Evolutionary conservation across 495 filamentous ascomycete genomes (phyloP).

Genomic region (Jackrogersella minutella): DNA sequence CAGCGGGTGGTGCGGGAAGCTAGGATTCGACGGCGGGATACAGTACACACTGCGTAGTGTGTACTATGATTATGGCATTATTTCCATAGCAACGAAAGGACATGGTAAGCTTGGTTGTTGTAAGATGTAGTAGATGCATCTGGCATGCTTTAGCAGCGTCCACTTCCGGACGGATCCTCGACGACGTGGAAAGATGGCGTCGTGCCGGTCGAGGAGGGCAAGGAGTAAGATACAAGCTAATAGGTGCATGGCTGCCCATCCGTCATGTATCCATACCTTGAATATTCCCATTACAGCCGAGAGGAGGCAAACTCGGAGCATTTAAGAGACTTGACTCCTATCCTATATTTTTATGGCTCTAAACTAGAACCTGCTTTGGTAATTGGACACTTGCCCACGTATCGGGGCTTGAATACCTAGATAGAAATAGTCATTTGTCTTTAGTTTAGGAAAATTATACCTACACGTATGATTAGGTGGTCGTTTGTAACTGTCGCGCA

Average conservation of each 20-base stretch:
- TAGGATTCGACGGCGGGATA: conserved; percentile 32
- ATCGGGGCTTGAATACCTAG: background rate
- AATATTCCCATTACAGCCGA: conserved; percentile 24
- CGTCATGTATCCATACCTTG: conserved; percentile 45
- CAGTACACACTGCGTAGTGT: background rate
- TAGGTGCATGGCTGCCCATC: conserved; percentile 47
- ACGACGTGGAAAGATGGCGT: conserved; percentile 44
- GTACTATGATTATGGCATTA: background rate
- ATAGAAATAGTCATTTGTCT: conserved; percentile 6
- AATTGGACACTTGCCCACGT: conserved; percentile 32
- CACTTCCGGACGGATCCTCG: conserved; percentile 36
- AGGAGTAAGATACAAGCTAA: conserved; percentile 47
- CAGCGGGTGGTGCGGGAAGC: conserved; percentile 39
- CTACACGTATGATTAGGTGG: too few relatives aligned
- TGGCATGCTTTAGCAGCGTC: conserved; percentile 38
- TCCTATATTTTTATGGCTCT: too few relatives aligned
- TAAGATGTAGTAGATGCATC: conserved; percentile 37
- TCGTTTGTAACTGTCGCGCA: conserved; percentile 26
- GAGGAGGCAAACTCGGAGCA: conserved; percentile 4
- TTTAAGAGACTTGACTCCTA: background rate
- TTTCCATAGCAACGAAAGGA: conserved; percentile 38
- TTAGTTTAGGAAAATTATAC: background rate
- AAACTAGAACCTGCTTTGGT: too few relatives aligned
- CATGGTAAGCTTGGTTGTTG: conserved; percentile 1
- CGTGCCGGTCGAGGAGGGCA: conserved; percentile 19